A percentile compares a stretch with the other conserved stretches of the same genome.
phyloP scores from a whole-genome alignment of 2,329 filamentous ascomycete genomes.

The Microsporum canis region DNA sequence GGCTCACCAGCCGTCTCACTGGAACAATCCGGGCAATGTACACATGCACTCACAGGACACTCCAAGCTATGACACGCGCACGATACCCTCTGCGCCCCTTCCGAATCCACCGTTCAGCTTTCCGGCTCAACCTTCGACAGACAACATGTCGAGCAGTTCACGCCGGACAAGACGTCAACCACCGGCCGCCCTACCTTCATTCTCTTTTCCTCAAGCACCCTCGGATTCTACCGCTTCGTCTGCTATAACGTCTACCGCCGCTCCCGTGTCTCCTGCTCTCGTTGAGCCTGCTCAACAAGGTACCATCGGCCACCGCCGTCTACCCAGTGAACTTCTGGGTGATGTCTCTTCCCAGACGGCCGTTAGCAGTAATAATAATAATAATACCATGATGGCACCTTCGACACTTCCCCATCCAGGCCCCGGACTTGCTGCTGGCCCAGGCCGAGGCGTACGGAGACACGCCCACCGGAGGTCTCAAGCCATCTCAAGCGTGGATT shows the following conservation, averaged over 20 bases:
- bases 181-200: not conserved
- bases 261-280: conserved; percentile 12
- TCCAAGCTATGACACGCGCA: not conserved
- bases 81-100: not conserved
- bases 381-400: conserved; percentile 2
- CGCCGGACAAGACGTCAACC: not conserved
- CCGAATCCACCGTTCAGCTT: not conserved
- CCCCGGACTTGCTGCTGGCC: conserved; percentile 28
- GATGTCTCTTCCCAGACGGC: conserved; percentile 22
- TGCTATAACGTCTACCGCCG: not conserved
- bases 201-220: conserved; percentile 26
- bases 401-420: conserved; percentile 21
- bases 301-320: conserved; percentile 22
- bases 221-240: conserved; percentile 10
- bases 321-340: conserved; percentile 44
- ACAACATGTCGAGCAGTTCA: not conserved
- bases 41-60: not conserved
- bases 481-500: conserved; percentile 73
- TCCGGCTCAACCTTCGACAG: not conserved
- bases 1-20: conserved; percentile 1
- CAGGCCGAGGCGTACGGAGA: conserved; percentile 49
- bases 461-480: conserved; percentile 71
- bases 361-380: not conserved
- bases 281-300: conserved; percentile 19
- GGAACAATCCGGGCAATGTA: not conserved